Conservation (phyloP, 176 grass and related monocot species). For the Eremochloa ophiuroides region DNA sequence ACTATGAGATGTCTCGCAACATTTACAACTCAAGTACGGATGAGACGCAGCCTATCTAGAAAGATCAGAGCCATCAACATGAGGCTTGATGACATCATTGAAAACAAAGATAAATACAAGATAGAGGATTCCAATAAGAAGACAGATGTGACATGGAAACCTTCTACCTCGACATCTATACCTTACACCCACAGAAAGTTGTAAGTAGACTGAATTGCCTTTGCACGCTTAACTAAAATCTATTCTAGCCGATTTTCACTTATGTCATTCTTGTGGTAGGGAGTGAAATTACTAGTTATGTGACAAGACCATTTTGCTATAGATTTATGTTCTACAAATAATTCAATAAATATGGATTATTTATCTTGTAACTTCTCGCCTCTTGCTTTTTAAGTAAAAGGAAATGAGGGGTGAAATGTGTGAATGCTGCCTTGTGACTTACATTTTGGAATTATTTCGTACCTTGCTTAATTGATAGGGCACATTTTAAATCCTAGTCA, state of each 20-base stretch:
- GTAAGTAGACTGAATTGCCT: neutral
- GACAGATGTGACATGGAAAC: neutral
- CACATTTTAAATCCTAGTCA: too few relatives aligned
- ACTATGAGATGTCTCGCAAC: neutral
- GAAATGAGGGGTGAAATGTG: too few relatives aligned
- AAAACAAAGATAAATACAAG: constrained; percentile 31
- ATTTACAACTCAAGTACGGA: neutral
- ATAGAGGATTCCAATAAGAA: neutral
- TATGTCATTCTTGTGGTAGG: neutral
- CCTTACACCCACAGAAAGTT: neutral
- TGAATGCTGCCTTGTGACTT: too few relatives aligned
- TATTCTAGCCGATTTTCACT: neutral
- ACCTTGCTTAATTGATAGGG: too few relatives aligned
- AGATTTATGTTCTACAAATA: too few relatives aligned
- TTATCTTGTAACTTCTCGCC: too few relatives aligned
- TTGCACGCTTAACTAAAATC: neutral
- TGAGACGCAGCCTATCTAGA: neutral
- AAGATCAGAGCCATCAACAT: constrained; percentile 13
- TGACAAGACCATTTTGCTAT: too few relatives aligned
- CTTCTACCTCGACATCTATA: constrained; percentile 10
- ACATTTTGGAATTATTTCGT: too few relatives aligned
- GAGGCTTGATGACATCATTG: constrained; percentile 26
- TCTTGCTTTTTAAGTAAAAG: too few relatives aligned
- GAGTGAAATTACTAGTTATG: too few relatives aligned
- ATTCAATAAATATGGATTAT: too few relatives aligned